These are phyloP conservation scores for Yarrowia sp. DNA, from an alignment of 805 yeast species.

Conservation along the genomic window DNA sequence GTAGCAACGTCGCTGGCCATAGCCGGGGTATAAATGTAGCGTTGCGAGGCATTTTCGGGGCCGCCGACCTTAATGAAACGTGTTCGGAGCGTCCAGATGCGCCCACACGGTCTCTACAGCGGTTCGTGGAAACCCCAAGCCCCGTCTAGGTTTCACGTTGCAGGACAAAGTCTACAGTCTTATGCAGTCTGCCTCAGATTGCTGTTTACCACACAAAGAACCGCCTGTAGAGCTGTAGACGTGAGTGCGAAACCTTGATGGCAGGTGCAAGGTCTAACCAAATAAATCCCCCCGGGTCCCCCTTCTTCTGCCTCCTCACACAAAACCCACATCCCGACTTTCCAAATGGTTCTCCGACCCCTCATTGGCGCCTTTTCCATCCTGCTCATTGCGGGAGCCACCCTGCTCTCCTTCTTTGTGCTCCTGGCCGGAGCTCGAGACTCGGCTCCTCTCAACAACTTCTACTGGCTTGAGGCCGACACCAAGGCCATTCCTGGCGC, in stretches of 20 bases:
- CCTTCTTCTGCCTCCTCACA: background rate
- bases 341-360: constrained; percentile 34
- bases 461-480: constrained; percentile 79
- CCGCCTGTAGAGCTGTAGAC: background rate
- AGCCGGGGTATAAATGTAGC: background rate
- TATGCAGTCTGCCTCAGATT: constrained; percentile 22
- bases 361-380: constrained; percentile 37
- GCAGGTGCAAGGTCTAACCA: background rate
- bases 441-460: constrained; percentile 54
- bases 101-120: too few species aligned
- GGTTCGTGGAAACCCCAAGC: background rate
- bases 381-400: constrained; percentile 46
- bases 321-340: background rate
- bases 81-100: too few species aligned
- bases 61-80: too few species aligned
- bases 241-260: background rate
- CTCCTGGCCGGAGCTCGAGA: constrained; percentile 63
- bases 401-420: constrained; percentile 57
- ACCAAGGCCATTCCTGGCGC: constrained; percentile 52
- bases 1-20: background rate
- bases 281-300: constrained; percentile 17
- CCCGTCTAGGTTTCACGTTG: background rate
- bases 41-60: background rate
- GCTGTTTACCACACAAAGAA: constrained; percentile 25
- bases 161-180: constrained; percentile 8